Evolutionary conservation across 2,329 filamentous ascomycete species (phyloP).

Genomic region (Pseudogymnoascus sp.): DNA sequence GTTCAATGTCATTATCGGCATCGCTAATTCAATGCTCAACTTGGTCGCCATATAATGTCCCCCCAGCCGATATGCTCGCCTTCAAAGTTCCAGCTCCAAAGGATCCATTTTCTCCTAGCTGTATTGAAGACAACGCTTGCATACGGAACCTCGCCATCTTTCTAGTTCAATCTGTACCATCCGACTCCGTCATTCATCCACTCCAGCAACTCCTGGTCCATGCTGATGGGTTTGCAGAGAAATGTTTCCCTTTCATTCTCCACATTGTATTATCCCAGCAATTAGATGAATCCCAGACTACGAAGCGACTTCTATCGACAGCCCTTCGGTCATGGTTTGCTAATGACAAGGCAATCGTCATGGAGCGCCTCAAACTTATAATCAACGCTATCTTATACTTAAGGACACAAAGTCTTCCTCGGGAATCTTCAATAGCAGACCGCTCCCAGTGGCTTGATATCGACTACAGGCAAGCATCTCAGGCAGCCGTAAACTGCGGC

Average conservation of each 20-base stretch:
- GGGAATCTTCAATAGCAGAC: conserved; percentile 71
- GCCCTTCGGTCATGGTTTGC: conserved; percentile 58
- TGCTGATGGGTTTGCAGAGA: conserved; percentile 62
- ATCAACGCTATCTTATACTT: conserved; percentile 80
- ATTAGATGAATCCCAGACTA: conserved; percentile 49
- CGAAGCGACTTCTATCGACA: conserved; percentile 57
- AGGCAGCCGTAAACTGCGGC: conserved; percentile 66
- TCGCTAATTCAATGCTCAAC: conserved; percentile 46
- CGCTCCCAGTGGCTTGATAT: conserved; percentile 79
- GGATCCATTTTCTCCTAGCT: conserved; percentile 19
- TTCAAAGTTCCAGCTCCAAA: not conserved
- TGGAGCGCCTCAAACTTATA: conserved; percentile 62
- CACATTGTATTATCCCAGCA: conserved; percentile 72
- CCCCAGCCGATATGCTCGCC: conserved; percentile 41
- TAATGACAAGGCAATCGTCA: conserved; percentile 36
- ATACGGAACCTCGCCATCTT: conserved; percentile 52
- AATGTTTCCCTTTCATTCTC: conserved; percentile 73
- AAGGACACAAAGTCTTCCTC: conserved; percentile 67
- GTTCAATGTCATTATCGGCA: conserved; percentile 34
- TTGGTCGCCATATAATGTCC: conserved; percentile 49
- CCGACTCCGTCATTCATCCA: conserved; percentile 62
- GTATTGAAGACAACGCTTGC: conserved; percentile 48
- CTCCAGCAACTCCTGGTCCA: conserved; percentile 58
- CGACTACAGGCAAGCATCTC: conserved; percentile 62
- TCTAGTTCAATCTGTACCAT: conserved; percentile 50